Conservation (phyloP, 495 filamentous ascomycete genomes). For the Neurospora discreta region DNA sequence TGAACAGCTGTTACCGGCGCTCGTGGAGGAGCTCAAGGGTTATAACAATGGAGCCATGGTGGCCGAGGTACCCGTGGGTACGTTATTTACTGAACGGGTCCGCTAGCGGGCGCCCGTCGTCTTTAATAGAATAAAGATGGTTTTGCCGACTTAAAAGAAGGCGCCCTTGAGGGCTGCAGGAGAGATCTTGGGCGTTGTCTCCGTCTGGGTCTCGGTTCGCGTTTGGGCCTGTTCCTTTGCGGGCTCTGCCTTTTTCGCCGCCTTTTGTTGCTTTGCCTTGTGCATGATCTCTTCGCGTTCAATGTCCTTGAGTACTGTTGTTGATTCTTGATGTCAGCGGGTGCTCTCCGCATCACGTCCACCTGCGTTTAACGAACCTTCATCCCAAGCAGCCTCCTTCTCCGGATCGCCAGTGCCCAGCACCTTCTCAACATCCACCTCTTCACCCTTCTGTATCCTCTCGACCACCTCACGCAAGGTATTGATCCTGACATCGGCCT, state of each 20-base stretch:
- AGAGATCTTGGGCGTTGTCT: slow-evolving; percentile 9
- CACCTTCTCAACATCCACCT: slow-evolving; percentile 77
- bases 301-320: slow-evolving; percentile 64
- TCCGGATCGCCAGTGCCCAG: slow-evolving; percentile 69
- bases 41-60: neutral
- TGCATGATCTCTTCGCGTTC: slow-evolving; percentile 57
- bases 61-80: neutral
- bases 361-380: slow-evolving; percentile 40
- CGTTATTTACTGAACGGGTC: neutral
- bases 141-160: slow-evolving; percentile 26
- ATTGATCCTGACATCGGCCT: slow-evolving; percentile 67
- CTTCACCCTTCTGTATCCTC: slow-evolving; percentile 69
- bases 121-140: neutral
- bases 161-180: slow-evolving; percentile 11
- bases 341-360: neutral
- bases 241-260: neutral
- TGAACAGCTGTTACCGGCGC: slow-evolving; percentile 41
- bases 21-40: slow-evolving; percentile 32
- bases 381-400: slow-evolving; percentile 80
- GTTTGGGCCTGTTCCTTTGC: slow-evolving; percentile 2
- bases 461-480: slow-evolving; percentile 74
- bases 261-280: slow-evolving; percentile 26
- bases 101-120: neutral
- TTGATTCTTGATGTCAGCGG: slow-evolving; percentile 3
- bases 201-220: neutral